These are phyloP conservation scores for Stygiomarasmius scandens DNA, from an alignment of 1,284 basidiomycete genomes.

Conservation along the genomic window DNA sequence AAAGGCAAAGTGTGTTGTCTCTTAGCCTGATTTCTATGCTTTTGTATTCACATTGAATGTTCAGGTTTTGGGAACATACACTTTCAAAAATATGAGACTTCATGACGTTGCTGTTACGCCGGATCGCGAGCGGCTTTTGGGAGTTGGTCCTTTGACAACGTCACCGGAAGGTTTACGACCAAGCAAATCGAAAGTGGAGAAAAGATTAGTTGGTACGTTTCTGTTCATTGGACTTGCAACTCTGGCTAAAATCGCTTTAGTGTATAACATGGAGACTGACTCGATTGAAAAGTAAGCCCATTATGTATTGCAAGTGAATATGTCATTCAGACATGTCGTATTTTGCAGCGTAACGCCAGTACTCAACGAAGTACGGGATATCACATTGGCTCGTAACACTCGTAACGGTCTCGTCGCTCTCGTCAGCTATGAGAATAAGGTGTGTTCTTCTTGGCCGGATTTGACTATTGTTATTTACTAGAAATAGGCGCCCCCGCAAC, in stretches of 20 bases:
- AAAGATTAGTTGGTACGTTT: constrained; percentile 69
- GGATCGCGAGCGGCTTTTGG: constrained; percentile 65
- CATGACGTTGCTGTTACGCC: constrained; percentile 77
- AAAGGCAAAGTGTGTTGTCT: constrained; percentile 42
- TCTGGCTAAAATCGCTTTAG: constrained; percentile 26
- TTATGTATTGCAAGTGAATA: not conserved
- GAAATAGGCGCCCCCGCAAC: constrained; percentile 70
- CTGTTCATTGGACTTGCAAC: not conserved
- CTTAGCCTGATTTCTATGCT: not conserved
- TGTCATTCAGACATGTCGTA: not conserved
- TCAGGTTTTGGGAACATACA: constrained; percentile 59
- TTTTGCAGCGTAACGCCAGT: constrained; percentile 54
- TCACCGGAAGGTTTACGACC: constrained; percentile 69
- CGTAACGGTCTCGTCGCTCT: constrained; percentile 62
- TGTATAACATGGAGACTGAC: constrained; percentile 69
- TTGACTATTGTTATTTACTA: constrained; percentile 12
- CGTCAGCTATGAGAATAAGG: constrained; percentile 76
- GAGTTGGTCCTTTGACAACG: constrained; percentile 68
- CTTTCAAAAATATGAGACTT: constrained; percentile 67
- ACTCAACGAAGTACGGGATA: constrained; percentile 76
- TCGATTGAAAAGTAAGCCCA: constrained; percentile 64
- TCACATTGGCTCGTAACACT: constrained; percentile 57
- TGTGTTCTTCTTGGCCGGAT: constrained; percentile 22
- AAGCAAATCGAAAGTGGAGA: constrained; percentile 74
- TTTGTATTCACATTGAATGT: not conserved